A percentile compares a stretch with the other conserved stretches of the same genome.
phyloP scores from a whole-genome alignment of 441 rosid genomes.

The Jatropha podagrica region DNA sequence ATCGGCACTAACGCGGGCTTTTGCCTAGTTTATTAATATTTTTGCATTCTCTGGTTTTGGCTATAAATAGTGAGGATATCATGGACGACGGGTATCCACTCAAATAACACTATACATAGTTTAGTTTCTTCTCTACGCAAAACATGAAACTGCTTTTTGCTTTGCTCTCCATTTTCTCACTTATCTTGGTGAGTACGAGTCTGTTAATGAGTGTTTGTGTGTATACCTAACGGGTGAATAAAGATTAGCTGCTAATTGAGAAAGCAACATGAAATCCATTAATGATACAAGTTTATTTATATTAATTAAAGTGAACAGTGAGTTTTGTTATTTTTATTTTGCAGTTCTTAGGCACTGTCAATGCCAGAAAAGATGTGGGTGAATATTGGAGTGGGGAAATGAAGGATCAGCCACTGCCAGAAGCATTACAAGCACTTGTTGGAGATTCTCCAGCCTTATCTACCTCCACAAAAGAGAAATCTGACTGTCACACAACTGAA shows the following conservation, averaged over 20 bases:
- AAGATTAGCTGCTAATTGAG: too few relatives aligned
- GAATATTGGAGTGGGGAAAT: slow-evolving; percentile 31
- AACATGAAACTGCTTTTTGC: neutral
- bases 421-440: slow-evolving; percentile 27
- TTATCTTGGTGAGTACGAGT: neutral
- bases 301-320: too few relatives aligned
- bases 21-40: too few relatives aligned
- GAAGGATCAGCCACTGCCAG: slow-evolving; percentile 32
- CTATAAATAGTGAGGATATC: neutral
- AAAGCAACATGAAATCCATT: too few relatives aligned
- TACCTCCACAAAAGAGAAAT: slow-evolving; percentile 3
- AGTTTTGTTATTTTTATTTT: neutral
- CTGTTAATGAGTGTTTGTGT: neutral
- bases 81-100: neutral
- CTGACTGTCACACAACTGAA: slow-evolving; percentile 14
- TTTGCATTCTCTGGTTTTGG: neutral
- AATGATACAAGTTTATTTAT: neutral
- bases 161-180: neutral
- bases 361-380: slow-evolving; percentile 35
- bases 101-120: neutral
- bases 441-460: neutral
- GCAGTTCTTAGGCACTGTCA: slow-evolving; percentile 27
- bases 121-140: neutral
- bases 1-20: too few relatives aligned
- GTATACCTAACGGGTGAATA: too few relatives aligned